Evolutionary conservation across 768 basidiomycete genomes (phyloP), one percentile per base, ranked within the genome.

Genomic region (Rhizopogon rudus): DNA sequence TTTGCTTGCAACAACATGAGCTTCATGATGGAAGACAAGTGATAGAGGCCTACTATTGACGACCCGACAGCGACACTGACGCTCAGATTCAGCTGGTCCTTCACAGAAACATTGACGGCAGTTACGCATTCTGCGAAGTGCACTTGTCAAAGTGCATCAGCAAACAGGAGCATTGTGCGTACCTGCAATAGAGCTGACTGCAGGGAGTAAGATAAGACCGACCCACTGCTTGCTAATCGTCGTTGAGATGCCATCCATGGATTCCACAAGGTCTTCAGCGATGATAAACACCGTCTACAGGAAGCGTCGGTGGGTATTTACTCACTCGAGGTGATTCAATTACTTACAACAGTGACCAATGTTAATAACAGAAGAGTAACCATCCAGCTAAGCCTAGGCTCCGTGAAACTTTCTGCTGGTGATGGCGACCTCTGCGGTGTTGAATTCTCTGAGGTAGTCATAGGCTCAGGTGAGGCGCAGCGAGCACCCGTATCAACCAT

Each of bases 141-240:
- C 1, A 54, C 6, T 4, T 13, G 28, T 45, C 12, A 6, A 31
- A 41, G 44, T 43, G 20, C 31, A 8, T 51, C 25, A 41, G 3
- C 14, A 45, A 52, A 14, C 25, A 14, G 17, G 48, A 16, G 5
- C 14, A 35, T 25, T 8, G 4, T n/a, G 55, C 71, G 42, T 44
- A 87, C 89, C 89, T 65, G 91, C 87, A 35, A 92, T 76, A 13
- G 87, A 87, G 35, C 83, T 87, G 40, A 95, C 87, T 16, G 87
- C 85, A 3, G 95, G 95, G 9, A 98, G 79, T 13, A 98, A 67
- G 61, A 98, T 92, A 37, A 98, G 73, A 14, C 86, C 93, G 55
- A 95, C 79, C 86, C 92, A 98, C 67, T 93, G 88, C 60, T 90
- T 89, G 64, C 83, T 87, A 58, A 98, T 82, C 3, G 75, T 76